A percentile compares a stretch with the other conserved stretches of the same genome.
phyloP scores from a whole-genome alignment of 2,329 filamentous ascomycete genomes.

The Aureobasidium melanogenum region DNA sequence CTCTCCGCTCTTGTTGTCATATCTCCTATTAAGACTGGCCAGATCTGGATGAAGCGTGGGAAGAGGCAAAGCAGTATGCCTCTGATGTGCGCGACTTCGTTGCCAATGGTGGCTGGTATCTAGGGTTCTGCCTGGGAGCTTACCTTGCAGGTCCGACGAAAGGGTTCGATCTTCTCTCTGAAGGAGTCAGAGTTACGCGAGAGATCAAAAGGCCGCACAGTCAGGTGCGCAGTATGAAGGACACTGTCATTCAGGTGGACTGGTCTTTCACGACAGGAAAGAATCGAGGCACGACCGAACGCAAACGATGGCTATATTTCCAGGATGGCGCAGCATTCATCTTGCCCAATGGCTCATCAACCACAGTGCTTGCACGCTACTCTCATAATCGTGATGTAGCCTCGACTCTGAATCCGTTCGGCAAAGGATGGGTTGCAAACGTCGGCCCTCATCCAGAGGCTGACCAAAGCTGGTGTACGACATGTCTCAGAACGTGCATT shows the following conservation, averaged over 20 bases:
- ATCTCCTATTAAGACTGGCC: not conserved
- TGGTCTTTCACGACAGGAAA: not conserved
- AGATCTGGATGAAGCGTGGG: not conserved
- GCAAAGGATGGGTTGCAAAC: not conserved
- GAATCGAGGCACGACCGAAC: not conserved
- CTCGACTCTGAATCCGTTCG: not conserved
- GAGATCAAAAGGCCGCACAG: not conserved
- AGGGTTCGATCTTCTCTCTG: not conserved
- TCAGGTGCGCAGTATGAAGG: not conserved
- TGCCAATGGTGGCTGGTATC: not conserved
- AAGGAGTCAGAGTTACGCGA: not conserved
- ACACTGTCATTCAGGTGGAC: not conserved
- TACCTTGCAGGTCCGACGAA: not conserved
- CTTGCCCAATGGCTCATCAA: not conserved
- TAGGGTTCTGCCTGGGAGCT: not conserved
- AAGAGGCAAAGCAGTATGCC: not conserved
- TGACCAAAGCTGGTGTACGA: not conserved
- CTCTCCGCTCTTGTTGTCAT: not conserved
- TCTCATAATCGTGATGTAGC: not conserved
- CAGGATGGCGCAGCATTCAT: not conserved
- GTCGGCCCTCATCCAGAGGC: not conserved
- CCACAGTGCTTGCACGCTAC: not conserved
- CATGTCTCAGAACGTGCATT: too few relatives aligned
- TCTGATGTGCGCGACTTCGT: not conserved
- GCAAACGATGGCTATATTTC: not conserved